A percentile compares a stretch with the other conserved stretches of the same genome.
phyloP scores from a whole-genome alignment of 306 rosid species.

The Herpetospermum pedunculosum region DNA sequence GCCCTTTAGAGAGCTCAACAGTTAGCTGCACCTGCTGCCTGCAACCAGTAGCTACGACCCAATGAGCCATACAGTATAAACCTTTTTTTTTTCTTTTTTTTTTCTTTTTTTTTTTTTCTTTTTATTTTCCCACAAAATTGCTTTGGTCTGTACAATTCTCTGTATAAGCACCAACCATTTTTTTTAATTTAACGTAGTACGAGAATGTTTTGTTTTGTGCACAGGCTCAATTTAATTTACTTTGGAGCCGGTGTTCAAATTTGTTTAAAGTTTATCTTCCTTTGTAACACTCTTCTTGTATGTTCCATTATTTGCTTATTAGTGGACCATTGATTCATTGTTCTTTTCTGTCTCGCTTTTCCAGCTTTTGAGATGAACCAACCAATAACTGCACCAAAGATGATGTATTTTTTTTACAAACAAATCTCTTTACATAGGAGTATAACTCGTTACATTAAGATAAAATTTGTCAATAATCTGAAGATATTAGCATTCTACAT shows the following conservation, averaged over 20 bases:
- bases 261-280: neutral
- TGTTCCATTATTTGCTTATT: neutral
- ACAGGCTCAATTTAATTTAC: neutral
- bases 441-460: neutral
- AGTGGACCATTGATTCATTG: neutral
- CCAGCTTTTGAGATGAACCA: neutral
- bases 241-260: neutral
- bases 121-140: too few species aligned
- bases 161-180: neutral
- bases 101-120: too few species aligned
- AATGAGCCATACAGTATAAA: neutral
- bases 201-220: neutral
- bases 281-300: neutral
- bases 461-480: neutral
- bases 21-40: slow-evolving; percentile 10
- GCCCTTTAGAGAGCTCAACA: slow-evolving; percentile 56
- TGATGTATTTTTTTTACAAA: neutral
- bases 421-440: neutral
- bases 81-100: neutral
- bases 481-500: neutral
- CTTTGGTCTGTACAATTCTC: neutral
- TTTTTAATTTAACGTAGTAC: neutral
- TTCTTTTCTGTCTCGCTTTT: neutral
- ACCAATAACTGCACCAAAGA: neutral
- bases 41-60: neutral